Percentiles rank a stretch among this genome's conserved stretches.
These are phyloP conservation scores for Dalbergia cochinchinensis DNA, from an alignment of 306 rosid genomes.

Conservation along the genomic window DNA sequence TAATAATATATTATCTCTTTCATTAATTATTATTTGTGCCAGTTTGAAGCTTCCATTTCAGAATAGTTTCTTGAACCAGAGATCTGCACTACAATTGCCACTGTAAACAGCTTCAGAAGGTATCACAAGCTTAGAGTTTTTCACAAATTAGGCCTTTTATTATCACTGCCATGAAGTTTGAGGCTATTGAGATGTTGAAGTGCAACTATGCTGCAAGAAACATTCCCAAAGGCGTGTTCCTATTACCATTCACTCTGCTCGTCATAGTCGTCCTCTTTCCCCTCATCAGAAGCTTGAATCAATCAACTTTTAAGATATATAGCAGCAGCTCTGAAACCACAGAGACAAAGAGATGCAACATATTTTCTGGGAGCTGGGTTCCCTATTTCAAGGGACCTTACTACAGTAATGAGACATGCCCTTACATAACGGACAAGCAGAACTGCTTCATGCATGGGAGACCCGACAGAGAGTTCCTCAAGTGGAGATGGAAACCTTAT, in stretches of 20 bases:
- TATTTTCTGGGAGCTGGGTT: slow-evolving; percentile 81
- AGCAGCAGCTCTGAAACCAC: slow-evolving; percentile 14
- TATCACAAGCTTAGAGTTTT: no score
- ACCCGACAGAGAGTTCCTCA: slow-evolving; percentile 68
- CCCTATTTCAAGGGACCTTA: slow-evolving; percentile 55
- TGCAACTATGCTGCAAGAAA: slow-evolving; percentile 45
- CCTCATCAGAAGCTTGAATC: slow-evolving; percentile 34
- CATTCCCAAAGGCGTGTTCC: slow-evolving; percentile 37
- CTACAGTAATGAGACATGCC: slow-evolving; percentile 65
- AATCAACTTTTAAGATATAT: slow-evolving; percentile 42
- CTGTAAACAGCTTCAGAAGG: neutral
- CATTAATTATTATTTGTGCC: neutral
- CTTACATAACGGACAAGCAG: slow-evolving; percentile 65
- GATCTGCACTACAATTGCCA: neutral
- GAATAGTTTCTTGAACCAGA: neutral
- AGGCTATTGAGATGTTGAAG: slow-evolving; percentile 38
- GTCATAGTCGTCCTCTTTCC: slow-evolving; percentile 47
- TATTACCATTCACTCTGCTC: slow-evolving; percentile 35
- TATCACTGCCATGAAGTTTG: slow-evolving; percentile 35
- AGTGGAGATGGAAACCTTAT: slow-evolving; percentile 90
- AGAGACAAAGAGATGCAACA: slow-evolving; percentile 51
- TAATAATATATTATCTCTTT: neutral
- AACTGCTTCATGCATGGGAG: slow-evolving; percentile 86
- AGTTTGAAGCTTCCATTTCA: neutral
- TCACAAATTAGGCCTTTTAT: neutral